A percentile compares a stretch with the other conserved stretches of the same genome.
Evolutionary conservation across 2,329 filamentous ascomycete genomes (phyloP).

Genomic region (Stromatinia cepivora): DNA sequence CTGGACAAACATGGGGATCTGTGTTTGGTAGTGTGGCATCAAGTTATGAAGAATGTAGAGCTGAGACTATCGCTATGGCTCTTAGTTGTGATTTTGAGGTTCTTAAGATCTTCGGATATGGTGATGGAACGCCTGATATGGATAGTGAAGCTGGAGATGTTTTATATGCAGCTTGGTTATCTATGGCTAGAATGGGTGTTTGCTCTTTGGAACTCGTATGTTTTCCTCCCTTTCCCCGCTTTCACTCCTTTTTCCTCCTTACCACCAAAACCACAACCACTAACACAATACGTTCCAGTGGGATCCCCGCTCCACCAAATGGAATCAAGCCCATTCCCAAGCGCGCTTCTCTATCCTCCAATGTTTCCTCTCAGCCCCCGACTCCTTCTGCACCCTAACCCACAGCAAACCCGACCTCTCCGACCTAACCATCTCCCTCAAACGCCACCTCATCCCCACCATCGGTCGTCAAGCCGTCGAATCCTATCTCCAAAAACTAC

Average conservation of each 20-base stretch:
- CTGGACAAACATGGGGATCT: constrained; percentile 90
- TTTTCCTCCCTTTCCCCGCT: neutral
- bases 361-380: constrained; percentile 82
- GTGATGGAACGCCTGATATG: constrained; percentile 72
- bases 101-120: constrained; percentile 88
- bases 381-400: constrained; percentile 81
- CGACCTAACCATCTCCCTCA: constrained; percentile 78
- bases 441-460: constrained; percentile 82
- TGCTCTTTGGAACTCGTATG: constrained; percentile 72
- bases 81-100: constrained; percentile 86
- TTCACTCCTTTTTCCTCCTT: neutral
- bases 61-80: constrained; percentile 91
- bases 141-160: constrained; percentile 79
- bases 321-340: constrained; percentile 91
- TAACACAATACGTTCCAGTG: constrained; percentile 49
- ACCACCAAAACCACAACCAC: neutral
- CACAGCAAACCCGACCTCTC: constrained; percentile 69
- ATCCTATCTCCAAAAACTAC: constrained; percentile 84
- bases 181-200: constrained; percentile 92
- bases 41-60: constrained; percentile 91
- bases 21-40: constrained; percentile 87
- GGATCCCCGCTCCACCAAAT: constrained; percentile 87
- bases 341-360: constrained; percentile 85
- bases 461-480: constrained; percentile 80
- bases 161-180: constrained; percentile 83